Evolutionary conservation across 2,329 filamentous ascomycete genomes (phyloP).

Genomic region (Cladosporium sphaerospermum): DNA sequence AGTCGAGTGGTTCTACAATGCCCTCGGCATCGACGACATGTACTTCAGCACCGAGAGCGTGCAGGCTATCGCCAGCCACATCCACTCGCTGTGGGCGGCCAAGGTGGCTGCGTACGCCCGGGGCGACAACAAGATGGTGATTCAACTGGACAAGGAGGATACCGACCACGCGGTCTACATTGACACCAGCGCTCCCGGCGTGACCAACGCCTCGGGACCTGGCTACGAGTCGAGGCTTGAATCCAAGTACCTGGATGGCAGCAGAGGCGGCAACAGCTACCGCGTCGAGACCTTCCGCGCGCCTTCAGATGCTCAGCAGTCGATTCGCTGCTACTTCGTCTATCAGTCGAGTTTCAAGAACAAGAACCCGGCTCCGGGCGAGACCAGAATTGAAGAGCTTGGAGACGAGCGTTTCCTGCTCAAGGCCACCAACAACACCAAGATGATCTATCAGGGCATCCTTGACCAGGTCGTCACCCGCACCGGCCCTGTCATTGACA

Average conservation of each 20-base stretch:
- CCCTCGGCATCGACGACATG: constrained; percentile 95
- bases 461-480: constrained; percentile 77
- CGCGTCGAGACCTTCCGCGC: constrained; percentile 97
- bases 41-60: constrained; percentile 90
- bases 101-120: constrained; percentile 91
- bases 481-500: constrained; percentile 92
- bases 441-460: constrained; percentile 90
- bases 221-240: constrained; percentile 91
- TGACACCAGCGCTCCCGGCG: constrained; percentile 87
- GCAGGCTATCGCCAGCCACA: constrained; percentile 83
- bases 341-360: constrained; percentile 92
- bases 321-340: constrained; percentile 95
- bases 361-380: constrained; percentile 62
- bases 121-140: constrained; percentile 89
- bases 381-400: constrained; percentile 86
- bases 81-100: constrained; percentile 92
- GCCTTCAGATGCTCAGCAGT: constrained; percentile 63
- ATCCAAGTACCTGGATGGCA: constrained; percentile 86
- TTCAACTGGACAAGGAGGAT: constrained; percentile 91
- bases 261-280: constrained; percentile 65
- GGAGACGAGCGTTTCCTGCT: constrained; percentile 90
- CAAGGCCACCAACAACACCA: constrained; percentile 94
- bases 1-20: constrained; percentile 94
- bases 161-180: constrained; percentile 96
- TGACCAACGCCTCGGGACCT: constrained; percentile 70